A percentile compares a stretch with the other conserved stretches of the same genome.
phyloP scores from a whole-genome alignment of 306 rosid species.

The Astragalus glycyphyllos region DNA sequence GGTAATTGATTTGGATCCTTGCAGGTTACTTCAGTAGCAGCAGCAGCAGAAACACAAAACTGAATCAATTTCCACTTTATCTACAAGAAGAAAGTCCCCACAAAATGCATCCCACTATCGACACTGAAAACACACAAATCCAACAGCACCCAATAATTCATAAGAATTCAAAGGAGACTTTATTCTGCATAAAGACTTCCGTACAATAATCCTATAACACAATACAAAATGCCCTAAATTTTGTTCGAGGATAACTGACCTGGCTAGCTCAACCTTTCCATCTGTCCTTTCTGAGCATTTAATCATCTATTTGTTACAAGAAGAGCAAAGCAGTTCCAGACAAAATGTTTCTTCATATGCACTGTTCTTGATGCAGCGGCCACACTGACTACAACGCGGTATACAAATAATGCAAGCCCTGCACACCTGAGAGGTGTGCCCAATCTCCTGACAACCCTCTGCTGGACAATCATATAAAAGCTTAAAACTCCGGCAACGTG shows the following conservation, averaged over 20 bases:
- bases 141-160: conserved; percentile 45
- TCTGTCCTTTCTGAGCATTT: conserved; percentile 51
- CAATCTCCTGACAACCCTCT: conserved; percentile 66
- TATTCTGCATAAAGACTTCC: conserved; percentile 33
- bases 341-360: conserved; percentile 92
- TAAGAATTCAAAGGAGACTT: conserved; percentile 12
- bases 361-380: conserved; percentile 73
- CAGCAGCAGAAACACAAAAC: conserved; percentile 33
- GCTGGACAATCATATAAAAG: conserved; percentile 90
- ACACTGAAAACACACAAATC: conserved; percentile 35
- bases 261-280: conserved; percentile 37
- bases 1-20: conserved; percentile 28
- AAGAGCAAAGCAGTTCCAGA: conserved; percentile 77
- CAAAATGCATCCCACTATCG: conserved; percentile 36
- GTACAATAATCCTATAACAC: conserved; percentile 33
- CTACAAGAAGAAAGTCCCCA: conserved; percentile 22
- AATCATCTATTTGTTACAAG: conserved; percentile 57
- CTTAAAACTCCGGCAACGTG: conserved; percentile 78
- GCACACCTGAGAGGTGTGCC: conserved; percentile 57
- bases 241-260: conserved; percentile 45
- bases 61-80: conserved; percentile 33
- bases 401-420: conserved; percentile 89
- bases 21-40: conserved; percentile 14
- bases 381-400: conserved; percentile 80
- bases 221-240: conserved; percentile 37